These are phyloP conservation scores for Dioscorea alata DNA, from an alignment of 106 monocot genomes.

Conservation along the genomic window DNA sequence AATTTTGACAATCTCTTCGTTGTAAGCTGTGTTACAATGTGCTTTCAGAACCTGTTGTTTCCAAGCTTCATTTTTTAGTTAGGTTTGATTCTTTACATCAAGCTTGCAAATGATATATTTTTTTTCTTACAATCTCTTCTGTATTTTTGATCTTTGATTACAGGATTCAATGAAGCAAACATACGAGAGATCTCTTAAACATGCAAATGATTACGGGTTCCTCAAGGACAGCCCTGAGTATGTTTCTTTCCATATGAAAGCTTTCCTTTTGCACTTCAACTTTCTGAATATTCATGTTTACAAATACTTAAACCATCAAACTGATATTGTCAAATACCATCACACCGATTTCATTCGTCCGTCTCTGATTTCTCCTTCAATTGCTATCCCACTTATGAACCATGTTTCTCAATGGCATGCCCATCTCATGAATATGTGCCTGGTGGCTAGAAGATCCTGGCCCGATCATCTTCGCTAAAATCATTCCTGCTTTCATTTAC, in stretches of 20 bases:
- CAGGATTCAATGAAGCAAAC: slow-evolving; percentile 98
- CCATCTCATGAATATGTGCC: no score
- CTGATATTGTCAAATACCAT: background rate
- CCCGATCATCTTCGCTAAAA: no score
- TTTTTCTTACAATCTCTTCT: background rate
- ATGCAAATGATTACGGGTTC: slow-evolving; percentile 87
- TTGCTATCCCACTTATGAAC: no score
- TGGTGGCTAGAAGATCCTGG: no score
- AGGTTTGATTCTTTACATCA: background rate
- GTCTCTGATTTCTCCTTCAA: no score
- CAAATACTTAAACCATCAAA: background rate
- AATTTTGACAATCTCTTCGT: no score
- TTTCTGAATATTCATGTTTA: background rate
- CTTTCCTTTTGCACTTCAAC: background rate
- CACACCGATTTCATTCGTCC: no score
- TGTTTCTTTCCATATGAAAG: slow-evolving; percentile 7
- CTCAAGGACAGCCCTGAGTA: slow-evolving; percentile 91
- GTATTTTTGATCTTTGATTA: background rate
- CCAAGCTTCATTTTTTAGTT: no score
- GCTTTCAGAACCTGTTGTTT: no score
- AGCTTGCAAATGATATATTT: background rate
- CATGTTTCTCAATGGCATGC: no score
- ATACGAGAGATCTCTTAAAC: slow-evolving; percentile 83
- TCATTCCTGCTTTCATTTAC: no score
- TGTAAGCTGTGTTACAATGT: no score